These are phyloP conservation scores for Coffea canephora DNA, from an alignment of 257 asterid genomes.

Conservation along the genomic window DNA sequence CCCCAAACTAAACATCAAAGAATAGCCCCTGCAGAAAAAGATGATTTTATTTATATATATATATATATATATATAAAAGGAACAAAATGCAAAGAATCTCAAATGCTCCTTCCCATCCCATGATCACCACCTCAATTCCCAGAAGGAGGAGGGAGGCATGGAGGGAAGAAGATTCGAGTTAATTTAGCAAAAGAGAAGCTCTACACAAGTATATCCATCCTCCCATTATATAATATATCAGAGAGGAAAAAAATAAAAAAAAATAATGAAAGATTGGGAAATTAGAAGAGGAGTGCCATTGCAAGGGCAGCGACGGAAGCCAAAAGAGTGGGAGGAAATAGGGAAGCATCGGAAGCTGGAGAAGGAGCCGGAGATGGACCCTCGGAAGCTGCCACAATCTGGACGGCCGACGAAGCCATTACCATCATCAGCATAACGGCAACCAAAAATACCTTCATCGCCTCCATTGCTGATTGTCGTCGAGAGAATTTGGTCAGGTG, in stretches of 20 bases:
- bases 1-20: too few species aligned
- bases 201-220: not conserved
- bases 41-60: too few species aligned
- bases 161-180: slow-evolving; percentile 1
- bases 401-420: slow-evolving; percentile 32
- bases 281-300: slow-evolving; percentile 40
- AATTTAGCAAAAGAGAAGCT: not conserved
- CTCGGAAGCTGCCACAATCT: slow-evolving; percentile 30
- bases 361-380: slow-evolving; percentile 40
- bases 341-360: slow-evolving; percentile 35
- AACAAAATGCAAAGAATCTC: slow-evolving; percentile 14
- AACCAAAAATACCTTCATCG: slow-evolving; percentile 37
- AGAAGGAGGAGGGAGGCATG: not conserved
- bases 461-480: slow-evolving; percentile 33
- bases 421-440: slow-evolving; percentile 29
- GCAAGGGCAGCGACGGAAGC: slow-evolving; percentile 40
- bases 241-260: not conserved
- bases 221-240: not conserved
- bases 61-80: too few species aligned
- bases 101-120: slow-evolving; percentile 1
- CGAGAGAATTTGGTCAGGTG: too few species aligned
- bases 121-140: not conserved
- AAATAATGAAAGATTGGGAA: not conserved
- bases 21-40: too few species aligned
- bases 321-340: slow-evolving; percentile 37